Evolutionary conservation across 192 early-diverging fungal species (phyloP), one percentile per base, ranked within the genome.

Genomic region (Borealophlyctis nickersoniae): DNA sequence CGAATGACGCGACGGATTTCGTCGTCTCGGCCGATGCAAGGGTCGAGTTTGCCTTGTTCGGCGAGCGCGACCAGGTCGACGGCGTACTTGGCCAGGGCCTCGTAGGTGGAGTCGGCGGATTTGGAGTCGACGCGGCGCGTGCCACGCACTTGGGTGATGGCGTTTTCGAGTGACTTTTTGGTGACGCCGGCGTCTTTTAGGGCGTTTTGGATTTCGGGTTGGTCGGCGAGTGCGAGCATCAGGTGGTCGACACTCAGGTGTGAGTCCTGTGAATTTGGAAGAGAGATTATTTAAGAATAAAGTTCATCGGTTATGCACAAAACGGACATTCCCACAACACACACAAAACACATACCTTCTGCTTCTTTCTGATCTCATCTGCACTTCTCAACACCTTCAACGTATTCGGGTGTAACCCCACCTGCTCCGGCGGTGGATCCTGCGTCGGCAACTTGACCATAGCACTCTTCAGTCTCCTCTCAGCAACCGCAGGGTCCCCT

Each of bases 11-110:
- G 84, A 14, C 95, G 82, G 72, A 96, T 98, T 69, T 96, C 95
- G 30, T 98, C 94, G 71, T 96, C 95, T 29, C 96, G 87, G 24
- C 95, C 95, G 73, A 99, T 95, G 53, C 94, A 89, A 0, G 96
- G 96, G 72, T 99, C 96, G 9, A 99, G 83, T 72, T 98, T 96
- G 27, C 94, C 95, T 11, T 79, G 76, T 58, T 90, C 82, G 26
- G 92, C 95, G 63, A 91, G 71, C 19, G 77, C 78, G 24, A 91
- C 84, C 74, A 99, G 76, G 58, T 99, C 92, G 56, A 95, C 76
- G 2, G 92, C 92, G 73, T 99, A 99, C 73, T 99, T 99, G 62
- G 77, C 84, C 16, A 99, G 83, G 23, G 94, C 92, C 35, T 98
- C 95, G 69, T 91, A 96, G 35, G 81, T 87, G 3, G 86, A 85